Evolutionary conservation across 768 basidiomycete genomes (phyloP).

Genomic region (Rhizopogon vinicolor): DNA sequence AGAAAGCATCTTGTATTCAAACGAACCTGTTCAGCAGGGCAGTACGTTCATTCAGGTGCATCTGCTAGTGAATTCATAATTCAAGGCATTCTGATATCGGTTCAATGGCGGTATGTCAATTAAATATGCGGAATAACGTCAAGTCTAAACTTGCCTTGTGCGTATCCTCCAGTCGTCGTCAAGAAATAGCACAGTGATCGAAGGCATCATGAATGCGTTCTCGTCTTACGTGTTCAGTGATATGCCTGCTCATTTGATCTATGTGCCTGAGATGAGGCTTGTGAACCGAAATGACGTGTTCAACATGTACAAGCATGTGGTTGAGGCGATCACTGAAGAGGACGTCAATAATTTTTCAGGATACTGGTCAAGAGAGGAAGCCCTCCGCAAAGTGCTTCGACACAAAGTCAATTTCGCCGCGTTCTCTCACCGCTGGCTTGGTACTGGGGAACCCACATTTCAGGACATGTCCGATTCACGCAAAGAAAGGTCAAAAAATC

Average conservation of each 20-base stretch:
- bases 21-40: not conserved
- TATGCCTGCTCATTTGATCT: slow-evolving; percentile 13
- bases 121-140: not conserved
- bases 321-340: not conserved
- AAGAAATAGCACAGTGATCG: no score
- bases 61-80: no score
- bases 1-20: not conserved
- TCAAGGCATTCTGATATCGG: not conserved
- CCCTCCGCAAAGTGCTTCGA: not conserved
- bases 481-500: not conserved
- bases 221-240: slow-evolving; percentile 12
- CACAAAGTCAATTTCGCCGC: not conserved
- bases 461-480: slow-evolving; percentile 3
- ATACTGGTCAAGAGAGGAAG: not conserved
- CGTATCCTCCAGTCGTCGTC: not conserved
- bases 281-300: slow-evolving; percentile 6
- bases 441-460: slow-evolving; percentile 11
- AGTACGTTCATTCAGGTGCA: not conserved
- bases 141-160: not conserved
- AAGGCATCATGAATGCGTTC: not conserved
- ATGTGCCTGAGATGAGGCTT: slow-evolving; percentile 12
- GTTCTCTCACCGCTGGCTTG: slow-evolving; percentile 18
- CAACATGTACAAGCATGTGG: not conserved
- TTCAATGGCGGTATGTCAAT: not conserved
- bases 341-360: not conserved